A percentile compares a stretch with the other conserved stretches of the same genome.
Conservation (phyloP, 2,329 filamentous ascomycete species). For the Tolypocladium nubicola region DNA sequence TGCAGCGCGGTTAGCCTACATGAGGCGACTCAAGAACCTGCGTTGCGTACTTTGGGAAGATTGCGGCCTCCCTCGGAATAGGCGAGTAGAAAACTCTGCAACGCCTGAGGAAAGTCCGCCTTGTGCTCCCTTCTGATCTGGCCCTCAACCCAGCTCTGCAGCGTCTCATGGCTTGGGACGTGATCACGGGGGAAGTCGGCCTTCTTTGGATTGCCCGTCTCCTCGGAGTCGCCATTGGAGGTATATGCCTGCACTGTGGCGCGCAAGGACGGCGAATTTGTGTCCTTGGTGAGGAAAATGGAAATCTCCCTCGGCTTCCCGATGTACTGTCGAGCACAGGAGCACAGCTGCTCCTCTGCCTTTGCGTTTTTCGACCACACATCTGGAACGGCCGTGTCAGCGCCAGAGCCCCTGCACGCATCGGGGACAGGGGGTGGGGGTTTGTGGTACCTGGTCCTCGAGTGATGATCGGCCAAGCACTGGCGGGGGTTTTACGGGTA, state of each 20-base stretch:
- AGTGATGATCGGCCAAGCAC: constrained; percentile 27
- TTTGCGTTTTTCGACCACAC: constrained; percentile 24
- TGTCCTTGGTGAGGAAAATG: constrained; percentile 23
- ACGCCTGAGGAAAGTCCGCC: constrained; percentile 19
- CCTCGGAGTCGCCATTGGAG: constrained; percentile 18
- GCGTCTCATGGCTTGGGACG: constrained; percentile 22
- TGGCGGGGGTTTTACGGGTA: constrained; percentile 24
- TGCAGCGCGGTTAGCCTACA: constrained; percentile 14
- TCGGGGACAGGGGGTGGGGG: constrained; percentile 3
- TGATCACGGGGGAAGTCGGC: constrained; percentile 25
- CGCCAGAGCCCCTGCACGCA: neutral
- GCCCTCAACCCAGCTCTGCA: constrained; percentile 26
- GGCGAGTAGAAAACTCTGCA: constrained; percentile 26
- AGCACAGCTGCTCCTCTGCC: constrained; percentile 22
- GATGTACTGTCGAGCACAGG: constrained; percentile 24
- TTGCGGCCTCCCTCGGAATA: constrained; percentile 24
- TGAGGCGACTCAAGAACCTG: neutral
- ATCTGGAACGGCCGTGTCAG: constrained; percentile 18
- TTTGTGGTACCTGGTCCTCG: constrained; percentile 24
- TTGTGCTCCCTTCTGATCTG: constrained; percentile 23
- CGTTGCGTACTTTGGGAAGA: constrained; percentile 25
- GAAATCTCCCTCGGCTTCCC: constrained; percentile 24
- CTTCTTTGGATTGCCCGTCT: constrained; percentile 18
- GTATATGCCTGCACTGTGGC: constrained; percentile 28
- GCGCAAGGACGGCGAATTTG: constrained; percentile 25